Evolutionary conservation across 805 yeast genomes (phyloP).

Genomic region (Metschnikowia kofuensis): DNA sequence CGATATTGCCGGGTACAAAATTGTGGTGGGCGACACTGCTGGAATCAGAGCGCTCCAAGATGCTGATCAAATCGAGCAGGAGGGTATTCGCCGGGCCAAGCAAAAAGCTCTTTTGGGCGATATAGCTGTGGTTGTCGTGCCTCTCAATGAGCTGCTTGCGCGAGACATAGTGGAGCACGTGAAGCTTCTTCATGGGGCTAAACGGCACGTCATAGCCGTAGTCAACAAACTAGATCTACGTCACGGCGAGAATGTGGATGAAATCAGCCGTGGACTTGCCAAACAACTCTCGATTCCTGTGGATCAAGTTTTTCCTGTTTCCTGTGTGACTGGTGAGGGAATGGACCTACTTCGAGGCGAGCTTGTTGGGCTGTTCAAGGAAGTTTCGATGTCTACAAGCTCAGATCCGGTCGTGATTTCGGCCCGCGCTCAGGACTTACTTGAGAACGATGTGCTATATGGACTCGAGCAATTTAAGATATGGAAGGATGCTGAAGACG

Average conservation of each 20-base stretch:
- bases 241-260: slow-evolving; percentile 15
- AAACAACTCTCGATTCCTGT: slow-evolving; percentile 14
- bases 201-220: slow-evolving; percentile 40
- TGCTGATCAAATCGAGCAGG: slow-evolving; percentile 61
- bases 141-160: slow-evolving; percentile 33
- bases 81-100: slow-evolving; percentile 81
- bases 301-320: slow-evolving; percentile 36
- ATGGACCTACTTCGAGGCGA: slow-evolving; percentile 42
- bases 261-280: slow-evolving; percentile 6
- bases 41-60: slow-evolving; percentile 60
- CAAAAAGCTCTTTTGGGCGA: slow-evolving; percentile 59
- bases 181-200: slow-evolving; percentile 22
- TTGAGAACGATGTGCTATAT: slow-evolving; percentile 69
- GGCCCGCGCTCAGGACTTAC: slow-evolving; percentile 68
- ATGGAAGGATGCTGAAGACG: slow-evolving; percentile 56
- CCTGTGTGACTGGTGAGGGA: slow-evolving; percentile 63
- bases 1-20: slow-evolving; percentile 81
- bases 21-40: slow-evolving; percentile 87
- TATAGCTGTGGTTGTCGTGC: slow-evolving; percentile 62
- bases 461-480: slow-evolving; percentile 66
- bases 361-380: slow-evolving; percentile 47
- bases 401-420: slow-evolving; percentile 73
- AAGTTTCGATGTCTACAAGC: slow-evolving; percentile 46
- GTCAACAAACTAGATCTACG: slow-evolving; percentile 62
- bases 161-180: slow-evolving; percentile 41